Conservation (phyloP, 345 rosid genomes). For the Citrus sinensis region DNA sequence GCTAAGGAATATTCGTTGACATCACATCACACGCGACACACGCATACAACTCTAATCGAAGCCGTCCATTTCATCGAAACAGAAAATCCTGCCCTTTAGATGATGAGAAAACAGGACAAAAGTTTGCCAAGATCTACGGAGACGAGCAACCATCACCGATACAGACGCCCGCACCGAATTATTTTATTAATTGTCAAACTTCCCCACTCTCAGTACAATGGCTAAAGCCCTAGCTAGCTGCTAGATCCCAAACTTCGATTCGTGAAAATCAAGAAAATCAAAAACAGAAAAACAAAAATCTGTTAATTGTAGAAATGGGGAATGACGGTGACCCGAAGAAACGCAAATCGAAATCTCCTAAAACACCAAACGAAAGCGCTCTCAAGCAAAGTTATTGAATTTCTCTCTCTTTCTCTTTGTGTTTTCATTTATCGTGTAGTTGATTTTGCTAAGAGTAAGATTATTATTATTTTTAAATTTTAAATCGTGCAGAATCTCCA, state of each 20-base stretch:
- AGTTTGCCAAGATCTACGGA: not conserved
- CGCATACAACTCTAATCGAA: not conserved
- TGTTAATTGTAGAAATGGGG: slow-evolving; percentile 23
- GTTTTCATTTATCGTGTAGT: not conserved
- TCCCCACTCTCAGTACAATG: too few relatives aligned
- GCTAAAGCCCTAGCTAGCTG: not conserved
- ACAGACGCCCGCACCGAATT: not conserved
- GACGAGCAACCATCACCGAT: not conserved
- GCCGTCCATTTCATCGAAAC: not conserved
- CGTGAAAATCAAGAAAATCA: not conserved
- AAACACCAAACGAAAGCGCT: slow-evolving; percentile 58
- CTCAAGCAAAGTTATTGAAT: slow-evolving; percentile 74
- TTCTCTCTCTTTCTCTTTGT: not conserved
- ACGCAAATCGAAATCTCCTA: slow-evolving; percentile 54
- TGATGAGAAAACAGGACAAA: not conserved
- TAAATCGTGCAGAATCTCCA: slow-evolving; percentile 69
- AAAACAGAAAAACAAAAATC: not conserved
- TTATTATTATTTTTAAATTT: not conserved
- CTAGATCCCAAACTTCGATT: not conserved
- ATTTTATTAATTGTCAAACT: not conserved
- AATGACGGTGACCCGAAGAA: slow-evolving; percentile 53
- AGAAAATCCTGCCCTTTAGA: not conserved
- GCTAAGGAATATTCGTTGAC: not conserved
- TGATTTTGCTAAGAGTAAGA: not conserved
- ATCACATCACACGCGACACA: not conserved